Conservation (phyloP, 31 red algal genomes). For the Porphyra umbilicalis region DNA sequence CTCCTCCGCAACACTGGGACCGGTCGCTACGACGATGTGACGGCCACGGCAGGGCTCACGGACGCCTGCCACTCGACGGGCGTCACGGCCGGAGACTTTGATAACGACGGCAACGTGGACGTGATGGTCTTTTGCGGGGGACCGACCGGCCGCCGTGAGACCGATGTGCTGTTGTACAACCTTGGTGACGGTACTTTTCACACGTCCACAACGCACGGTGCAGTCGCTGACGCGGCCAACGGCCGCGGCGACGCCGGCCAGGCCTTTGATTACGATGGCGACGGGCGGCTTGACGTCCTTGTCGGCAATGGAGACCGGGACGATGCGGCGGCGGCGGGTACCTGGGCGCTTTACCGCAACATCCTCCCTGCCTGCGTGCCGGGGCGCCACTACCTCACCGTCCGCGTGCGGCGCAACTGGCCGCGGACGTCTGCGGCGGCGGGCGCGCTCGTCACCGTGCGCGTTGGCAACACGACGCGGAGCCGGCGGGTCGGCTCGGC, state of each 20-base stretch:
- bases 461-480: background rate
- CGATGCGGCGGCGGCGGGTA: background rate
- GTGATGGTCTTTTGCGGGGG: constrained; percentile 14
- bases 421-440: constrained; percentile 10
- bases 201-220: background rate
- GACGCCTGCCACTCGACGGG: constrained; percentile 8
- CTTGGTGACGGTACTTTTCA: constrained; percentile 17
- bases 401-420: constrained; percentile 11
- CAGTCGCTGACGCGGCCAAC: background rate
- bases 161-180: constrained; percentile 31
- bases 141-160: background rate
- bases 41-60: constrained; percentile 15
- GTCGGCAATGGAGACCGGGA: constrained; percentile 10
- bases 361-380: background rate
- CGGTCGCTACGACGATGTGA: constrained; percentile 38
- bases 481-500: constrained; percentile 32
- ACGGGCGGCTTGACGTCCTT: constrained; percentile 33
- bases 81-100: constrained; percentile 55
- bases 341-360: constrained; percentile 11
- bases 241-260: constrained; percentile 22
- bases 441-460: constrained; percentile 16
- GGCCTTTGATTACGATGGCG: constrained; percentile 32
- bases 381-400: constrained; percentile 14
- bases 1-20: constrained; percentile 12
- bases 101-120: constrained; percentile 43